phyloP scores from a whole-genome alignment of 1,139 yeast genomes.

The Saccharomycopsis hybrid region DNA sequence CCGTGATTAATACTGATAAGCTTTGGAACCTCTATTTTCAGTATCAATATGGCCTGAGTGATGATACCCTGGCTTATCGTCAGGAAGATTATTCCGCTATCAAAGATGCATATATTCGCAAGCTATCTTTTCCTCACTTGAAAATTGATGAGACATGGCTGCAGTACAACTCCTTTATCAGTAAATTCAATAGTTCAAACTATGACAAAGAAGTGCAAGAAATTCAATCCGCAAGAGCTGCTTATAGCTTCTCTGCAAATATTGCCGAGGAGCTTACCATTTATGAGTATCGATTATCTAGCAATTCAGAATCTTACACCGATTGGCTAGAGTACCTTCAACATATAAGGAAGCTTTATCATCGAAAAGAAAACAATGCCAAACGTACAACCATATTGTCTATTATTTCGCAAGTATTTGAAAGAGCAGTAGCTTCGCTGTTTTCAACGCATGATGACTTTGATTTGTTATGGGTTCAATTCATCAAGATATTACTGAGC shows the following conservation, averaged over 20 bases:
- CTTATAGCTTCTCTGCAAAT: neutral
- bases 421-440: neutral
- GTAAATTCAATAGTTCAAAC: neutral
- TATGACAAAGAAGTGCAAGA: neutral
- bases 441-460: too few species aligned
- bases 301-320: neutral
- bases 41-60: neutral
- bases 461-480: neutral
- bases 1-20: neutral
- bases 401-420: neutral
- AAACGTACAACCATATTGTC: neutral
- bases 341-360: neutral
- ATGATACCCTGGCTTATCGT: neutral
- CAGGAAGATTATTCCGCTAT: neutral
- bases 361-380: neutral
- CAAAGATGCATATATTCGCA: neutral
- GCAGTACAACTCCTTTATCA: constrained; percentile 7
- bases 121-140: constrained; percentile 14
- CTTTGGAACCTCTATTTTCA: neutral
- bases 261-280: neutral
- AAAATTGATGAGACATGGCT: constrained; percentile 14
- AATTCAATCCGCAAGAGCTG: neutral
- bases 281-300: neutral
- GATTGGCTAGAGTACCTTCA: constrained; percentile 1
- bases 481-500: neutral